These are phyloP conservation scores for Piper betle DNA, from an alignment of 164 flowering plant species.

Conservation along the genomic window DNA sequence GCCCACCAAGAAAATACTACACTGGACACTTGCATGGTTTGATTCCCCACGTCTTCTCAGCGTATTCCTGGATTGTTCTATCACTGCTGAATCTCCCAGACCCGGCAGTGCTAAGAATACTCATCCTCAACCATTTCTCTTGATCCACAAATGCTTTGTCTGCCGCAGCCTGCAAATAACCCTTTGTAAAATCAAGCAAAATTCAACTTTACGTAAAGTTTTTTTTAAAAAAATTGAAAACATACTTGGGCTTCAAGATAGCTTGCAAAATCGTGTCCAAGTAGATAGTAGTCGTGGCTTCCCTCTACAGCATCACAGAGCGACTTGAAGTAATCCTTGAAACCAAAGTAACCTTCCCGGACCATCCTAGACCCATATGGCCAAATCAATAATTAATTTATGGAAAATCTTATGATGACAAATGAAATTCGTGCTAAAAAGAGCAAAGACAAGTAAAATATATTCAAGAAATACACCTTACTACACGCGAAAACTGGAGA, in stretches of 20 bases:
- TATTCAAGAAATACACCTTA: constrained; percentile 20
- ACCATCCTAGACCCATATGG: constrained; percentile 30
- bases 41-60: constrained; percentile 39
- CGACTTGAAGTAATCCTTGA: constrained; percentile 41
- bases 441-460: not conserved
- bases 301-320: constrained; percentile 34
- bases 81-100: constrained; percentile 53
- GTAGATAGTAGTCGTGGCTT: constrained; percentile 41
- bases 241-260: constrained; percentile 53
- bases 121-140: constrained; percentile 44
- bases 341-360: constrained; percentile 48
- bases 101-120: constrained; percentile 44
- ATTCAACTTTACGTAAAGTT: not conserved
- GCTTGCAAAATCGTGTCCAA: constrained; percentile 45
- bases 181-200: not conserved
- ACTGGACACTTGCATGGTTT: constrained; percentile 37
- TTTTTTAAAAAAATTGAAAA: not conserved
- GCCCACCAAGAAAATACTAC: constrained; percentile 6
- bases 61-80: constrained; percentile 40
- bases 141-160: constrained; percentile 44
- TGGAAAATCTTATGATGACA: not conserved
- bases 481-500: constrained; percentile 42
- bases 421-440: not conserved
- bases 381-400: not conserved
- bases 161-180: constrained; percentile 30